Base-by-base conservation (phyloP, 148 eudicot genomes). In the Agrostemma githago region DNA sequence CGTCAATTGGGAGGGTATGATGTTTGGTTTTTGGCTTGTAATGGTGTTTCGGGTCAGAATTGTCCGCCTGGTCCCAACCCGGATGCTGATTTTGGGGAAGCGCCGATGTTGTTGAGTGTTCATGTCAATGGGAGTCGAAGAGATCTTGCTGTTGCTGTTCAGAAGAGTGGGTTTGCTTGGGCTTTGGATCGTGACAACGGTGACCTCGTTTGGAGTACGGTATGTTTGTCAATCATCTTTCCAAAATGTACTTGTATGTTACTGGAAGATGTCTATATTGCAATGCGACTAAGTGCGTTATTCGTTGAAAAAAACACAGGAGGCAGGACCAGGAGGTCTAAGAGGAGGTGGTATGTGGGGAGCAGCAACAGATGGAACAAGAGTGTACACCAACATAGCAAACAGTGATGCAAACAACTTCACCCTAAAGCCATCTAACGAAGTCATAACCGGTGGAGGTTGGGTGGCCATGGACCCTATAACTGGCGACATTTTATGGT, bases 1-100 rank as follows among this genome's bases (percentile, higher is more conserved):
- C 80, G 48, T 56, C 94, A 89, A 53, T 75, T 87, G 16, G 91
- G 91, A 6, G 94, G 94, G 7, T 89, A 89, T 60, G 91, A 89
- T 63, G 86, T 87, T 5, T 89, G 88, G 83, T 82, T 81, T 39
- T 62, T 79, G 5, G 84, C 84, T 0, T 89, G 91, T 59, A 77
- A 34, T 21, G 78, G 66, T 63, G 71, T 70, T 5, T 72, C 83
- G 0, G 70, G 65, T 16, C 85, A 86, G 0, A 59, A 78, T 62
- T 89, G 88, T 65, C 90, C 90, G 0, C 82, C 85, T 0, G 90
- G 87, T 4, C 92, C 88, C 2, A 89, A 77, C 79, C 83, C 88
- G 4, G 90, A 86, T 71, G 88, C 92, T 16, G 88, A 89, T 78
- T 89, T 87, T 10, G 88, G 90, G 1, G 87, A 85, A 74, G 86